Evolutionary conservation across 495 filamentous ascomycete genomes (phyloP).

Genomic region (Saxophila tyrrhenica): DNA sequence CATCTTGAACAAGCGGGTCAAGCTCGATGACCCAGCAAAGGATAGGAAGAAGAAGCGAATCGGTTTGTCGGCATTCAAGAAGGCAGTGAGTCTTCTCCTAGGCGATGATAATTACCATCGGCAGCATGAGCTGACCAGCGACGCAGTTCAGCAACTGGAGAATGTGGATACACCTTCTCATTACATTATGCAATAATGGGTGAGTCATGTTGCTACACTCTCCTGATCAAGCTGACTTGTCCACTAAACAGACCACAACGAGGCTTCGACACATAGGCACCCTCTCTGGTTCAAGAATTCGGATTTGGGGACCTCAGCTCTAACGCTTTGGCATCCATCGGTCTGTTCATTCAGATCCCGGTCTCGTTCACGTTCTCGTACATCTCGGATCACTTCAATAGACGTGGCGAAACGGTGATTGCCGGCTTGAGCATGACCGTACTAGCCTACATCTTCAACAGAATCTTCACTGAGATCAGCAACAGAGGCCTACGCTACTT

Average conservation of each 20-base stretch:
- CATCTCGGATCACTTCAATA: constrained; percentile 32
- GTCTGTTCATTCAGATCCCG: constrained; percentile 32
- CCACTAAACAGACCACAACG: background rate
- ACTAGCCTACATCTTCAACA: constrained; percentile 35
- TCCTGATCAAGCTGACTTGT: too few species aligned
- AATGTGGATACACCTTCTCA: constrained; percentile 33
- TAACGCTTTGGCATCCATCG: constrained; percentile 32
- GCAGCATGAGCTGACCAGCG: constrained; percentile 12
- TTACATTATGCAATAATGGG: constrained; percentile 27
- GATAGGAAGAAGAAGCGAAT: constrained; percentile 6
- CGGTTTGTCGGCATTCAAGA: constrained; percentile 6
- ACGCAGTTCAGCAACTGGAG: constrained; percentile 34
- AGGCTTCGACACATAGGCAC: constrained; percentile 37
- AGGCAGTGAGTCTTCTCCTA: constrained; percentile 7
- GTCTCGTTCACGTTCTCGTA: constrained; percentile 38
- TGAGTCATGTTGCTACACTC: too few species aligned
- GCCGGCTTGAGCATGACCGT: constrained; percentile 19
- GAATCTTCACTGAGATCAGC: constrained; percentile 20
- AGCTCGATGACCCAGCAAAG: constrained; percentile 30
- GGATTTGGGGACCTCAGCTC: constrained; percentile 27
- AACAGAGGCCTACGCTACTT: constrained; percentile 24
- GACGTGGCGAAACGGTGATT: constrained; percentile 27
- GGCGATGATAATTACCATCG: background rate
- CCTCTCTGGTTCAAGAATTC: constrained; percentile 28
- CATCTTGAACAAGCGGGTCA: constrained; percentile 29